Evolutionary conservation across 1,284 basidiomycete genomes (phyloP).

Genomic region (Heterobasidion annosum): DNA sequence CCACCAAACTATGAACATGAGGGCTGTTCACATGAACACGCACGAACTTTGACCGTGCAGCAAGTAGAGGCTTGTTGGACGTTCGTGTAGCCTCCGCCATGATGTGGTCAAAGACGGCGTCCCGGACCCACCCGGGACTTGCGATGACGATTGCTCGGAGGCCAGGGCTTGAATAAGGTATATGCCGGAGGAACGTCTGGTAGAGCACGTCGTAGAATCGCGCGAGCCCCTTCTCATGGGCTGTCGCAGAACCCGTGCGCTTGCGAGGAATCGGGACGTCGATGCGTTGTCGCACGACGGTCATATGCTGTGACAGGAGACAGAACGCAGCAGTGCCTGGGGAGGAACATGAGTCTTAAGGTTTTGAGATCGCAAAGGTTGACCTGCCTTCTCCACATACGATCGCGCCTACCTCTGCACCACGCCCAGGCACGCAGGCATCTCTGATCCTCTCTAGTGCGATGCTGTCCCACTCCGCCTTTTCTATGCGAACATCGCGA

Average conservation of each 20-base stretch:
- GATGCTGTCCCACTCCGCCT: conserved; percentile 87
- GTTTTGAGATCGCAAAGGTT: not conserved
- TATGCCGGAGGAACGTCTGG: conserved; percentile 82
- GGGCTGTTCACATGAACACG: conserved; percentile 90
- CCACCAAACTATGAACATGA: conserved; percentile 93
- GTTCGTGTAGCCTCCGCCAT: conserved; percentile 74
- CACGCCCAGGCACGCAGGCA: conserved; percentile 83
- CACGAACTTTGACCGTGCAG: conserved; percentile 76
- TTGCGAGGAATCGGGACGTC: conserved; percentile 90
- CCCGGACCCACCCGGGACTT: conserved; percentile 93
- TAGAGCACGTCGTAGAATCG: conserved; percentile 86
- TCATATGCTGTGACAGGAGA: conserved; percentile 95
- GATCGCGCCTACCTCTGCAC: conserved; percentile 94
- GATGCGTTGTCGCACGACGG: conserved; percentile 86
- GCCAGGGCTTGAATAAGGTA: conserved; percentile 68
- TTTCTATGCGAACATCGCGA: conserved; percentile 89
- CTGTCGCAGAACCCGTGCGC: conserved; percentile 70
- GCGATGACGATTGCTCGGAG: conserved; percentile 93
- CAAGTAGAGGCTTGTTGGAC: conserved; percentile 77
- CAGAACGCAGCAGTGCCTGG: conserved; percentile 88
- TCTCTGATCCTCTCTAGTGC: conserved; percentile 80
- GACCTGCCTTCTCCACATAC: conserved; percentile 81
- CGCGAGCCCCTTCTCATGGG: conserved; percentile 80
- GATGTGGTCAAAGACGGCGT: conserved; percentile 83
- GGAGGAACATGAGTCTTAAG: not conserved